These are phyloP conservation scores for Priceomyces melissophilus DNA, from an alignment of 805 yeast genomes.

Conservation along the genomic window DNA sequence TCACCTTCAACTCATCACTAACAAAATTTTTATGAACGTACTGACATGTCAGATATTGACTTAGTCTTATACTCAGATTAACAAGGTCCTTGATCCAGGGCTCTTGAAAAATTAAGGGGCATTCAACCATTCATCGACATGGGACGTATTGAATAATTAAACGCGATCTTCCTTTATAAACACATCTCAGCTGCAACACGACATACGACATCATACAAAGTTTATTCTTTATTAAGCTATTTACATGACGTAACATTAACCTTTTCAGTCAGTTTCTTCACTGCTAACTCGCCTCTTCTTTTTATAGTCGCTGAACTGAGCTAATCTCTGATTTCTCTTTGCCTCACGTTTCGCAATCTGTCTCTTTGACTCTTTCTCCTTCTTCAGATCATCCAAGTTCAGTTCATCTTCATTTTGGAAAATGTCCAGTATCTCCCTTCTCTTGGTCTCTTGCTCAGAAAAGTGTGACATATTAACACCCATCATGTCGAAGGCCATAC, in stretches of 20 bases:
- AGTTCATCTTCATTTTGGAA: slow-evolving; percentile 22
- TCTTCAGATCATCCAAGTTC: slow-evolving; percentile 12
- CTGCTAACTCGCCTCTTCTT: slow-evolving; percentile 19
- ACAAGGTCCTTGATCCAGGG: slow-evolving; percentile 21
- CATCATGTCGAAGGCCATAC: slow-evolving; percentile 42
- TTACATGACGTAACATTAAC: not conserved
- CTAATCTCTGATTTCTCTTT: slow-evolving; percentile 29
- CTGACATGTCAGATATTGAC: slow-evolving; percentile 8
- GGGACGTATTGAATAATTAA: no score
- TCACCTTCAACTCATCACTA: slow-evolving; percentile 5
- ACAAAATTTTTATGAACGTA: slow-evolving; percentile 16
- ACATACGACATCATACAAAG: slow-evolving; percentile 1
- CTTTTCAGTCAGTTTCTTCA: slow-evolving; percentile 10
- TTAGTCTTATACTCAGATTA: slow-evolving; percentile 3
- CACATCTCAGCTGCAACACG: no score
- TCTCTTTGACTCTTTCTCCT: slow-evolving; percentile 22
- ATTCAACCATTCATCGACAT: slow-evolving; percentile 5
- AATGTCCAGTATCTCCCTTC: slow-evolving; percentile 22
- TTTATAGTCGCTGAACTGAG: slow-evolving; percentile 12
- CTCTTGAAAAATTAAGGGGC: slow-evolving; percentile 21
- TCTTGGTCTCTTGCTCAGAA: slow-evolving; percentile 23
- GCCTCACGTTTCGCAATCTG: slow-evolving; percentile 33
- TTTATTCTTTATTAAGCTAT: not conserved
- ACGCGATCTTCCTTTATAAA: not conserved
- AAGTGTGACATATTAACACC: slow-evolving; percentile 25